Base-by-base conservation (phyloP, 2,329 filamentous ascomycete genomes). In the Neurospora sp. region DNA sequence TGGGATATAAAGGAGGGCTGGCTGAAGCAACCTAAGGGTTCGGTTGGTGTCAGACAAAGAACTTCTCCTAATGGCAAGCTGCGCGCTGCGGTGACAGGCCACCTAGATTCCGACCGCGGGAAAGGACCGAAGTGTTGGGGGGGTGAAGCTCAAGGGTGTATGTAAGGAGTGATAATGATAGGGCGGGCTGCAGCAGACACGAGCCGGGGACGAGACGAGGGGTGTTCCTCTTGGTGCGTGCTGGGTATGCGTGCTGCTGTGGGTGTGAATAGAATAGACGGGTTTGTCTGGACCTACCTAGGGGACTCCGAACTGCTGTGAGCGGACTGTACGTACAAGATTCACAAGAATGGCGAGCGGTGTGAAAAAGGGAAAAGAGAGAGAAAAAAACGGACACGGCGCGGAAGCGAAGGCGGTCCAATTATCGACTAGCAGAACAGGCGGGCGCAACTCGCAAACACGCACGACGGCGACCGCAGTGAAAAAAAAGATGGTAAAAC, bases 1-100 rank as follows among this genome's bases (percentile, higher is more conserved):
- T 73, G 71, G 72, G 74, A 75, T 74, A 77, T 73, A 74, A 74
- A 74, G 70, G 73, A 72, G 71, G 71, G 74, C 74, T 73, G 76
- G 72, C 72, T 69, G 73, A 57, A 57, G 46, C 46, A 57, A 57
- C 23, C 23, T 57, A 73, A 72, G 70, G 68, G 71, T 66, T n/a
- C 19, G 67, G 36, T 6, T 57, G 46, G 46, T 57, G 46, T 57
- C 46, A 57, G 46, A 57, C 46, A 57, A 57, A 57, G 15, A 28
- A 17, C 46, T 57, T 57, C 19, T 57, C 46, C 46, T 57, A 57
- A 57, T 57, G 46, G 46, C 23, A 57, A 8, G 23, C 46, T 57
- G 46, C 46, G 46, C 23, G 46, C 46, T 57, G 46, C 46, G 46
- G 46, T 57, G 46, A 57, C 46, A 52, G 43, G 43, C 43, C 19